phyloP scores from a whole-genome alignment of 768 basidiomycete species.

The Mycena maculata region DNA sequence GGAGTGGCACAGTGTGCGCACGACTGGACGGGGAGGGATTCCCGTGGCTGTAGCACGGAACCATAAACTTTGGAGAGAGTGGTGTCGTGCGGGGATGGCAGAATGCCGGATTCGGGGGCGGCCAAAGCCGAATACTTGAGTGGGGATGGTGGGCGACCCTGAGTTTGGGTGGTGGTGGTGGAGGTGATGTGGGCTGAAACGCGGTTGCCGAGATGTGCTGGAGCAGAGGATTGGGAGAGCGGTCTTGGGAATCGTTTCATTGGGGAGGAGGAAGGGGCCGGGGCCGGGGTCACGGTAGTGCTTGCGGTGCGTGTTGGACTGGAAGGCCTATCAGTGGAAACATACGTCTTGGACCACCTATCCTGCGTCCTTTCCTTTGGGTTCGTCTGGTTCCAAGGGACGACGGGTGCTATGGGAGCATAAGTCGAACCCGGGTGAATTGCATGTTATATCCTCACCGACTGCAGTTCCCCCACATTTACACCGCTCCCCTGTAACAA shows the following conservation, averaged over 20 bases:
- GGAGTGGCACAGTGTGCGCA: slow-evolving; percentile 72
- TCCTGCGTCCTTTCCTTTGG: slow-evolving; percentile 62
- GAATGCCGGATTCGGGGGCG: slow-evolving; percentile 68
- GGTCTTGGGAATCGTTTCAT: slow-evolving; percentile 65
- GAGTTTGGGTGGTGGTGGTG: slow-evolving; percentile 49
- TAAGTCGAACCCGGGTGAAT: slow-evolving; percentile 9
- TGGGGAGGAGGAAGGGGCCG: slow-evolving; percentile 42
- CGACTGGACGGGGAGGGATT: slow-evolving; percentile 74
- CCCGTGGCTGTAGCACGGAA: slow-evolving; percentile 83
- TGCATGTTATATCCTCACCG: slow-evolving; percentile 54
- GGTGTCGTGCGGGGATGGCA: slow-evolving; percentile 65
- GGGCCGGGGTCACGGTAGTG: slow-evolving; percentile 27
- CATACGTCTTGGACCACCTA: slow-evolving; percentile 85
- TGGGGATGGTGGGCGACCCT: slow-evolving; percentile 64
- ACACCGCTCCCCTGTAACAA: slow-evolving; percentile 77
- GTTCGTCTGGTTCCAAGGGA: slow-evolving; percentile 69
- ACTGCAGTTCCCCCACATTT: slow-evolving; percentile 85
- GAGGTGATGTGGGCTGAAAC: slow-evolving; percentile 71
- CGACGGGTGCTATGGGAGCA: slow-evolving; percentile 65
- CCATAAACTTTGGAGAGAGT: slow-evolving; percentile 87
- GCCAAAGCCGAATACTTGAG: slow-evolving; percentile 63
- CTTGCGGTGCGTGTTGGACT: slow-evolving; percentile 42
- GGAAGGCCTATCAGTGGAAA: slow-evolving; percentile 65
- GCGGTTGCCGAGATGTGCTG: slow-evolving; percentile 54
- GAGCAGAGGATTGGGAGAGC: slow-evolving; percentile 45